Conservation (phyloP, 2,329 filamentous ascomycete species). For the Exophiala phaeomuriformis region DNA sequence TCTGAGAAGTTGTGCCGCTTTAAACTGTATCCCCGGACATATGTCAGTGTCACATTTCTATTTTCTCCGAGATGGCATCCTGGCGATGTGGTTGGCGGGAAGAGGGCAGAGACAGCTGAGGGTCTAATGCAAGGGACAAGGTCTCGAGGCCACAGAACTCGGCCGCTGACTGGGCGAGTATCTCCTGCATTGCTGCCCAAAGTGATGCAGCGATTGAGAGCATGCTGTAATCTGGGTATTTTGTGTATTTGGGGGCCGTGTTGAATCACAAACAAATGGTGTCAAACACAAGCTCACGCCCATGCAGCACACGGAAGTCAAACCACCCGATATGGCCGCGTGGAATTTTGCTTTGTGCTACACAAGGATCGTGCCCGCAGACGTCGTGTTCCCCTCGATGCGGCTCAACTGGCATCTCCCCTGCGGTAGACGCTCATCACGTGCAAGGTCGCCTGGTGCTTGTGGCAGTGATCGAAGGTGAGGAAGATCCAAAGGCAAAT, state of each 20-base stretch:
- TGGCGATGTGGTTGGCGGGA: no score
- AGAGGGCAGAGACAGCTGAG: background rate
- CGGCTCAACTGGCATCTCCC: conserved; percentile 11
- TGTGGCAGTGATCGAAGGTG: background rate
- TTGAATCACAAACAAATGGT: conserved; percentile 2
- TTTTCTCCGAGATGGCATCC: conserved; percentile 13
- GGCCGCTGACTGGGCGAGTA: conserved; percentile 14
- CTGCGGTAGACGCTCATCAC: conserved; percentile 13
- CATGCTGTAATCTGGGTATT: conserved; percentile 20
- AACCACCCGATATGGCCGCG: conserved; percentile 1
- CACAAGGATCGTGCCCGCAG: background rate
- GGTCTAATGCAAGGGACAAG: conserved; percentile 26
- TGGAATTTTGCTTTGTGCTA: background rate
- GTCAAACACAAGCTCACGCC: background rate
- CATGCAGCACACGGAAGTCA: background rate
- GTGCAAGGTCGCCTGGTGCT: conserved; percentile 4
- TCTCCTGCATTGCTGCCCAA: conserved; percentile 33
- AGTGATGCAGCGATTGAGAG: conserved; percentile 28
- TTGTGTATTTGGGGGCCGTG: conserved; percentile 23
- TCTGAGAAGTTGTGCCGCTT: conserved; percentile 82
- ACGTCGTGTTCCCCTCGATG: conserved; percentile 4
- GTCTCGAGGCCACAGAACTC: conserved; percentile 3
- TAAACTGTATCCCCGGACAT: conserved; percentile 52
- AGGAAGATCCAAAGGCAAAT: background rate
- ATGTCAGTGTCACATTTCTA: conserved; percentile 35